Base-by-base conservation (phyloP, 495 filamentous ascomycete species). In the Aspergillus wentii region DNA sequence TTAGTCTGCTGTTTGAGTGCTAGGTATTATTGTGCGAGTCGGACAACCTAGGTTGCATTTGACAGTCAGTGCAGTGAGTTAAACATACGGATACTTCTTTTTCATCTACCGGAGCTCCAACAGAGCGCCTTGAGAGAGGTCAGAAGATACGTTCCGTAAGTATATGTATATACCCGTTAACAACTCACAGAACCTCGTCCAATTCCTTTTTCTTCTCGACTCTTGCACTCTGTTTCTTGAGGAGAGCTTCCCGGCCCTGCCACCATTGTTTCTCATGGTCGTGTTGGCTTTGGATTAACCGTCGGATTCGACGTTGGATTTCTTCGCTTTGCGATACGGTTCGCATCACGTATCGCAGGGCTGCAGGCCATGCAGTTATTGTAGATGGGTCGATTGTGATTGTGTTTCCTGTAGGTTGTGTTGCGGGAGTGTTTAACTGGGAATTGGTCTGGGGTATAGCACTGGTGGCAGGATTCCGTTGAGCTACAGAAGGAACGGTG, bases 191-290 rank as follows among this genome's bases (percentile, higher is more conserved):
- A 11, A 74, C 70, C 21, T 65, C 61, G 44, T 81, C 69, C 4
- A 81, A 48, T 43, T 75, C 66, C 44, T 64, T 72, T 32, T 71
- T 67, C 21, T 72, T 71, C 38, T 76, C 69, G 0, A 48, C 59
- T 10, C 79, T 50, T 1, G 60, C 51, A 14, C 46, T 48, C 38
- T 81, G 79, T 38, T 71, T 74, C 30, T 59, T 51, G 1, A 76
- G 37, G 4, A 84, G 51, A 11, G 64, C 73, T 38, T 75, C 56
- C 0, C 79, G 62, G 1, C 65, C 68, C 20, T 62, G 44, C 64
- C 70, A 84, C 83, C 83, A 88, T 44, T 77, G 67, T 39, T 66
- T 64, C 52, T 85, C 82, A 53, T 85, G 76, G 18, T 66, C 64
- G 41, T 80, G 74, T 44, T 86, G 82, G 17, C 74, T 68, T 30